Evolutionary conservation across 495 filamentous ascomycete species (phyloP).

Genomic region (Aspergillus mulundensis): DNA sequence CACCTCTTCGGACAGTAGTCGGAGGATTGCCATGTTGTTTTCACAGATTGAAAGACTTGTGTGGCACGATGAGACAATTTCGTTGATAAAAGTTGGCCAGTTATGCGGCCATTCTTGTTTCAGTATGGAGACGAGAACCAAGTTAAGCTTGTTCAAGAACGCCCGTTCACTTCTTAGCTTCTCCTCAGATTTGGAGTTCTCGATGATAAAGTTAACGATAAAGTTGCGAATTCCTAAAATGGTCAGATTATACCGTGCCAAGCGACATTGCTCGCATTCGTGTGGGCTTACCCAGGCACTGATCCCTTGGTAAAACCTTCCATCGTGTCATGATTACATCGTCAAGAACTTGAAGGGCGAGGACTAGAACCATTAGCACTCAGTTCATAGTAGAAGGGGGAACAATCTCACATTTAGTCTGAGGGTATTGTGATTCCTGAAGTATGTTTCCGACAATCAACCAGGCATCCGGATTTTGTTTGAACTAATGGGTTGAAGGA

Average conservation of each 20-base stretch:
- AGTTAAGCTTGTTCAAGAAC: constrained; percentile 94
- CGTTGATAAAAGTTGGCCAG: constrained; percentile 99
- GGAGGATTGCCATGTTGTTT: constrained; percentile 99
- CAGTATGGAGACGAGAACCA: constrained; percentile 92
- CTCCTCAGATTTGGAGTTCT: constrained; percentile 84
- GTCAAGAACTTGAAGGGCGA: constrained; percentile 94
- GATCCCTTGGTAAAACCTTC: constrained; percentile 93
- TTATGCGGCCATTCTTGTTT: constrained; percentile 99
- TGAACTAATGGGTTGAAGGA: constrained; percentile 61
- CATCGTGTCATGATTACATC: constrained; percentile 98
- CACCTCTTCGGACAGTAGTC: constrained; percentile 93
- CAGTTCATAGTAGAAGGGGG: not conserved
- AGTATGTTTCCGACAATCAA: constrained; percentile 94
- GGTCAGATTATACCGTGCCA: constrained; percentile 16
- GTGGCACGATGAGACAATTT: constrained; percentile 94
- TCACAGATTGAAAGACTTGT: constrained; percentile 95
- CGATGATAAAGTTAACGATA: constrained; percentile 95
- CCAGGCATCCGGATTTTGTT: constrained; percentile 98
- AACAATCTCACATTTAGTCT: constrained; percentile 82
- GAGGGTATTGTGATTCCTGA: constrained; percentile 79
- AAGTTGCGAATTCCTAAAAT: constrained; percentile 85
- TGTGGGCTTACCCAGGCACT: constrained; percentile 71
- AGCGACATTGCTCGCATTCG: not conserved
- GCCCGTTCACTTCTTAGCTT: constrained; percentile 74
- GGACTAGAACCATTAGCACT: constrained; percentile 60